Evolutionary conservation across 768 basidiomycete genomes (phyloP), one percentile per base, ranked within the genome.

Genomic region (Boletus speciosus): DNA sequence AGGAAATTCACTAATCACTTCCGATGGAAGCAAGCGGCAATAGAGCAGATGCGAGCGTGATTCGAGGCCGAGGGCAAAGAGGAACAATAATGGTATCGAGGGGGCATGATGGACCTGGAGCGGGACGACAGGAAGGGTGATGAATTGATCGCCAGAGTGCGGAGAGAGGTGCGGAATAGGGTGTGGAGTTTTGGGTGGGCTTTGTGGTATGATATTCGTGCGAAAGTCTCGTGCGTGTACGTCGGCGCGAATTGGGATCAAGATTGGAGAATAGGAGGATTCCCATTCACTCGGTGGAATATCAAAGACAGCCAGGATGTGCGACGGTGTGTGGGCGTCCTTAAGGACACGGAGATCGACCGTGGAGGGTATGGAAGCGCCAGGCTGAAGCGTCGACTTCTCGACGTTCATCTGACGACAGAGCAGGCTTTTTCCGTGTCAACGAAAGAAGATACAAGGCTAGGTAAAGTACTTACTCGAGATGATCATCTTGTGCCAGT

Each of bases 11-110:
- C 73, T 79, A 35, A 76, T 70, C 38, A 70, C 75, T 54, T 67
- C 64, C 4, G 73, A 60, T 1, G 84, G 84, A n/a, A 86, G 81
- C 34, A 86, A 72, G 52, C 71, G 74, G 54, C 74, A 76, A 15
- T 76, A 78, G 27, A 86, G 74, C 31, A 72, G 56, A 44, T 80
- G 76, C 12, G 73, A 66, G 32, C 79, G 74, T 11, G 68, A 70
- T 64, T 83, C 82, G 43, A 84, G 71, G 19, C 76, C 73, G 37
- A 85, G 74, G 4, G 76, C 82, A 54, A 80, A 86, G 54, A 86
- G 78, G 29, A 86, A 70, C 16, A 86, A 72, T 2, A 86, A 69
- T 0, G 85, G 74, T 37, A 85, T 67, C 0, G 84, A 82, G 4
- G 73, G 66, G 9, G 74, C 73, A 57, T 86, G 82, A 1, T 84